phyloP scores from a whole-genome alignment of 495 filamentous ascomycete genomes.

The Xylaria scruposa region DNA sequence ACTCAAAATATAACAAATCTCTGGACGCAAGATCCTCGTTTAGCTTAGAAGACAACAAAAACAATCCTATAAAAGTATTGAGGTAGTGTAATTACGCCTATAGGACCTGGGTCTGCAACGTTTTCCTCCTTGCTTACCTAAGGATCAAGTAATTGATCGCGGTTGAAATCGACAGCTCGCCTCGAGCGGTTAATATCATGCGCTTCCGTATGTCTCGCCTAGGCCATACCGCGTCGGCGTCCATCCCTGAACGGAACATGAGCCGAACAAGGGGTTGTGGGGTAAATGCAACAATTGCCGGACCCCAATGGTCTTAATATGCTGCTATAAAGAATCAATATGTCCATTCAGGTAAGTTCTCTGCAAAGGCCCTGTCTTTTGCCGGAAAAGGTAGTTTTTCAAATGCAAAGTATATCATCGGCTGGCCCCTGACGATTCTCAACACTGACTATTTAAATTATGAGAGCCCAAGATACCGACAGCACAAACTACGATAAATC shows the following conservation, averaged over 20 bases:
- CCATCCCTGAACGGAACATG: conserved; percentile 5
- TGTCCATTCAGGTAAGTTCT: not conserved
- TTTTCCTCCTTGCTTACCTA: not conserved
- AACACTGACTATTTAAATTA: not conserved
- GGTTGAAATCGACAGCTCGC: not conserved
- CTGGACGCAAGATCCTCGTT: too few relatives aligned
- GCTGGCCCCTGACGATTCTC: not conserved
- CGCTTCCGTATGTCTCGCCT: not conserved
- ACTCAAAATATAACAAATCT: too few relatives aligned
- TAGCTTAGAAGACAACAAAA: not conserved
- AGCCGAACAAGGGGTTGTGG: conserved; percentile 17
- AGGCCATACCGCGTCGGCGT: not conserved
- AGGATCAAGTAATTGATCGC: not conserved
- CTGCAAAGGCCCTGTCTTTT: not conserved
- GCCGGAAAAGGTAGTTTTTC: conserved; percentile 7
- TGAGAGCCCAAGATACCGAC: not conserved
- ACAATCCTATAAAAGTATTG: too few relatives aligned
- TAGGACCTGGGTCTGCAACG: not conserved
- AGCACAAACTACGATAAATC: not conserved
- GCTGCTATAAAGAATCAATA: conserved; percentile 18
- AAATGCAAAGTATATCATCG: not conserved
- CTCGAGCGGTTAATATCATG: conserved; percentile 14
- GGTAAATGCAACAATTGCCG: conserved; percentile 9
- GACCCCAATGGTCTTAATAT: not conserved
- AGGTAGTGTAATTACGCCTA: not conserved